Percentiles rank a stretch among this genome's conserved stretches.
Conservation (phyloP, 345 rosid species). For the Punica granatum region DNA sequence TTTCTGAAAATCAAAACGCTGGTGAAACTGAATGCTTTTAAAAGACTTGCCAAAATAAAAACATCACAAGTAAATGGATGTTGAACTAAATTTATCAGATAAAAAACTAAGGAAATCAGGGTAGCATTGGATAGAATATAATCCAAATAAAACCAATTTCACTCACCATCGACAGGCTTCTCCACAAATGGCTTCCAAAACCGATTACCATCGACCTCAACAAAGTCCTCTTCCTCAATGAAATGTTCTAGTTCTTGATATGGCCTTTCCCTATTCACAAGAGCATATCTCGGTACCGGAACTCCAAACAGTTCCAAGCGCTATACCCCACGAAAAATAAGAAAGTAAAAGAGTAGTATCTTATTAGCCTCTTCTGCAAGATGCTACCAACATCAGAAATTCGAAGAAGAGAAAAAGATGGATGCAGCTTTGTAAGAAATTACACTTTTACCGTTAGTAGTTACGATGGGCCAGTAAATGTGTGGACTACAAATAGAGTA, state of each 20-base stretch:
- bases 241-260: conserved; percentile 77
- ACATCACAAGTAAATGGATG: neutral
- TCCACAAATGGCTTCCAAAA: conserved; percentile 99
- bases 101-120: neutral
- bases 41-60: neutral
- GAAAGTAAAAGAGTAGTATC: neutral
- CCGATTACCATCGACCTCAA: conserved; percentile 83
- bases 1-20: neutral
- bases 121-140: neutral
- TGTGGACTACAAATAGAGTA: neutral
- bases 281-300: conserved; percentile 94
- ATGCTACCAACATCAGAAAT: neutral
- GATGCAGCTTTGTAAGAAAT: neutral
- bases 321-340: conserved; percentile 29
- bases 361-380: neutral
- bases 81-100: neutral
- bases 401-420: neutral
- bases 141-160: neutral
- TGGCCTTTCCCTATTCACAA: conserved; percentile 77
- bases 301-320: conserved; percentile 83
- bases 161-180: conserved; percentile 91
- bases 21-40: neutral
- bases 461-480: neutral
- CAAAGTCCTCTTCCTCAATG: conserved; percentile 90
- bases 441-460: neutral